Conservation (phyloP, 768 basidiomycete species). For the Kondoa subrosea region DNA sequence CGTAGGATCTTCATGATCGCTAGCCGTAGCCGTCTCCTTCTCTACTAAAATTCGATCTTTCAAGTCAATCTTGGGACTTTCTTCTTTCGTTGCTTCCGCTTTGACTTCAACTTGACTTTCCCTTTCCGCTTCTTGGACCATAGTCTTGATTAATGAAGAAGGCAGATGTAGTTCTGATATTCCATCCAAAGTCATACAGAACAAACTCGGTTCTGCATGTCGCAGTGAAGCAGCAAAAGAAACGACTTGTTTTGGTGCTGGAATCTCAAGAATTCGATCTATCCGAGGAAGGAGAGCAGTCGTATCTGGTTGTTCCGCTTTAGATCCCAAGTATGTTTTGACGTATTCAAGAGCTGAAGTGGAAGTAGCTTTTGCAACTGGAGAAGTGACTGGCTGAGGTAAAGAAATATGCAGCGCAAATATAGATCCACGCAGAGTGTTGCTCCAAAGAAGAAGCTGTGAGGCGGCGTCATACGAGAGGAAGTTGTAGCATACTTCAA, state of each 20-base stretch:
- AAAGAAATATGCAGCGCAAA: background rate
- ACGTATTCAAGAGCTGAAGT: background rate
- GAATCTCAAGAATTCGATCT: background rate
- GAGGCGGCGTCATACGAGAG: background rate
- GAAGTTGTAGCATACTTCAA: background rate
- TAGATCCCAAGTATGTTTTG: background rate
- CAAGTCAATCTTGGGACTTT: background rate
- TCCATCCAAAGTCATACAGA: constrained; percentile 3
- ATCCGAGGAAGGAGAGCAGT: background rate
- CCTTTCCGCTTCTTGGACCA: background rate
- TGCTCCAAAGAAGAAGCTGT: background rate
- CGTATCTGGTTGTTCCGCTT: background rate
- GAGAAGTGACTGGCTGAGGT: background rate
- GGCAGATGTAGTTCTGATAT: background rate
- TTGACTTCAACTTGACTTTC: background rate
- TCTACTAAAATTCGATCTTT: background rate
- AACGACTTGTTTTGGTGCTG: background rate
- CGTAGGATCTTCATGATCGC: background rate
- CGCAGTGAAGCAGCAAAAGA: background rate
- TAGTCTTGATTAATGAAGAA: background rate
- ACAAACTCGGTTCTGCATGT: background rate
- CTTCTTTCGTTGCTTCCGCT: background rate
- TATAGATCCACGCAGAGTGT: background rate
- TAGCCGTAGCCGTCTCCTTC: constrained; percentile 1
- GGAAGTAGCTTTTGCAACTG: background rate